Conservation (phyloP, 2,329 filamentous ascomycete species). For the Alternaria solani region DNA sequence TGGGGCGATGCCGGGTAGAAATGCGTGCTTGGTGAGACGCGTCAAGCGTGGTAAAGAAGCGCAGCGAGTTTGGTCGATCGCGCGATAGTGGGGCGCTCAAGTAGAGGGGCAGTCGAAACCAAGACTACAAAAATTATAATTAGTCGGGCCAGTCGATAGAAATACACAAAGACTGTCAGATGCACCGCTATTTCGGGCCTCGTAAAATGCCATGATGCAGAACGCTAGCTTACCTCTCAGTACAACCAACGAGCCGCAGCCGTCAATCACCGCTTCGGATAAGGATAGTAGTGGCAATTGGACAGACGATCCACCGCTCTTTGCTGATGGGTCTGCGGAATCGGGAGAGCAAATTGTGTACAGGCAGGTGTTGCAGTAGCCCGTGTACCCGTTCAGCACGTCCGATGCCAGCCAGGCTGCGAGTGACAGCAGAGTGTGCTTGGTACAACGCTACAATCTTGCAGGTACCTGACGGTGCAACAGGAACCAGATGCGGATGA, state of each 20-base stretch:
- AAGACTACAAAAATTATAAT: not conserved
- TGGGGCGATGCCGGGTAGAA: slow-evolving; percentile 17
- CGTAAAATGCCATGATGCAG: not conserved
- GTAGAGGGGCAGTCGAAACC: slow-evolving; percentile 10
- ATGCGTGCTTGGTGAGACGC: slow-evolving; percentile 19
- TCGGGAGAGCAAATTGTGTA: slow-evolving; percentile 1
- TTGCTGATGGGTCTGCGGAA: slow-evolving; percentile 19
- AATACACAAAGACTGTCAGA: slow-evolving; percentile 4
- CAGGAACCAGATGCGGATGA: slow-evolving; percentile 10
- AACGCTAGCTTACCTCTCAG: slow-evolving; percentile 7
- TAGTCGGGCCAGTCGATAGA: slow-evolving; percentile 3
- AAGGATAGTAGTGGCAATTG: slow-evolving; percentile 38
- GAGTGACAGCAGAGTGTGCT: not conserved
- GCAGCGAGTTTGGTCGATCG: slow-evolving; percentile 11
- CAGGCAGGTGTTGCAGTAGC: slow-evolving; percentile 8
- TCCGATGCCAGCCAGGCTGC: slow-evolving; percentile 10
- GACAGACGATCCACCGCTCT: slow-evolving; percentile 41
- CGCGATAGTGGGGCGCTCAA: slow-evolving; percentile 11
- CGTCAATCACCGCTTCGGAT: slow-evolving; percentile 12
- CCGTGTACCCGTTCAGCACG: not conserved
- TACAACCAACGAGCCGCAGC: slow-evolving; percentile 11
- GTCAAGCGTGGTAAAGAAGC: slow-evolving; percentile 16
- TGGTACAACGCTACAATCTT: slow-evolving; percentile 32
- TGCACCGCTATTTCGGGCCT: slow-evolving; percentile 10
- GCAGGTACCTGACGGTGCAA: slow-evolving; percentile 13